phyloP scores from a whole-genome alignment of 495 filamentous ascomycete genomes.

The Lasiosphaeris hirsuta region DNA sequence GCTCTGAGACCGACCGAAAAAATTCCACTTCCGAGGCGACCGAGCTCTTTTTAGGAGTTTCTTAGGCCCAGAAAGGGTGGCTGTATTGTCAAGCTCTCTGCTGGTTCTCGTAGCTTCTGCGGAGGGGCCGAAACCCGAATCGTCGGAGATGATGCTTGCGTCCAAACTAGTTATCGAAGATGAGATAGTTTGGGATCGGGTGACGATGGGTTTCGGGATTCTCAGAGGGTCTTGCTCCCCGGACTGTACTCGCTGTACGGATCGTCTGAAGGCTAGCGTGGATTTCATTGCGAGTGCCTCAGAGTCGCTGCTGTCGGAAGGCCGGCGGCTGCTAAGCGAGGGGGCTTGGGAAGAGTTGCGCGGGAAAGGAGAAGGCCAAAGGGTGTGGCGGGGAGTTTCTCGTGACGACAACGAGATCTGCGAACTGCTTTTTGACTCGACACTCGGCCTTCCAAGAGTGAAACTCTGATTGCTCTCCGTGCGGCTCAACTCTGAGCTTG shows the following conservation, averaged over 20 bases:
- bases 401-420: slow-evolving; percentile 40
- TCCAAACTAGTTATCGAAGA: slow-evolving; percentile 49
- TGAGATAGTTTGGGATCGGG: slow-evolving; percentile 33
- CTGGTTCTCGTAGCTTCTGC: slow-evolving; percentile 19
- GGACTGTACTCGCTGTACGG: slow-evolving; percentile 45
- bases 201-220: slow-evolving; percentile 43
- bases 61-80: slow-evolving; percentile 32
- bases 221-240: slow-evolving; percentile 36
- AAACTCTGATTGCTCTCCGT: slow-evolving; percentile 64
- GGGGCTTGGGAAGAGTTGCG: slow-evolving; percentile 20
- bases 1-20: slow-evolving; percentile 70
- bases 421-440: slow-evolving; percentile 46
- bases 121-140: slow-evolving; percentile 37
- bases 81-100: slow-evolving; percentile 10
- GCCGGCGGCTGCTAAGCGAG: slow-evolving; percentile 32
- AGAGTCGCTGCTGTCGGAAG: slow-evolving; percentile 53
- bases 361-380: slow-evolving; percentile 54
- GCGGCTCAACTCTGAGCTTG: slow-evolving; percentile 50
- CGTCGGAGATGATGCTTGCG: slow-evolving; percentile 51
- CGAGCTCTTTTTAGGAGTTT: slow-evolving; percentile 57
- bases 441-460: slow-evolving; percentile 44
- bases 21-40: slow-evolving; percentile 71
- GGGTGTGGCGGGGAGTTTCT: slow-evolving; percentile 36
- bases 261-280: slow-evolving; percentile 51
- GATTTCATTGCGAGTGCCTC: slow-evolving; percentile 39